Percentiles rank a stretch among this genome's conserved stretches.
Evolutionary conservation across 2,329 filamentous ascomycete genomes (phyloP).

Genomic region (Ceratocystiopsis sp.): DNA sequence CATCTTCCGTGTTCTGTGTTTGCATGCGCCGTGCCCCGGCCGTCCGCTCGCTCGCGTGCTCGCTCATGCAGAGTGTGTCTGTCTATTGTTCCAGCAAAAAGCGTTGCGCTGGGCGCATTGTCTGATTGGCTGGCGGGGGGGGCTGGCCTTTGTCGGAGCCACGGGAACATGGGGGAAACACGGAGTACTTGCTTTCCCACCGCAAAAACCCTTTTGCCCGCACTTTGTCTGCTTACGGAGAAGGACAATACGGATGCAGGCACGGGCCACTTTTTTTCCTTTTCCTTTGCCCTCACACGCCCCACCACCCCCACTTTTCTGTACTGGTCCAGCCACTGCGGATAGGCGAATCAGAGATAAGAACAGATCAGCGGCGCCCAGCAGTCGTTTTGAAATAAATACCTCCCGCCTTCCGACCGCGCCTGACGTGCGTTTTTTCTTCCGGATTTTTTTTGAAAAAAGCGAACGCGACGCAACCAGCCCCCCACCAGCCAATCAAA

Average conservation of each 20-base stretch:
- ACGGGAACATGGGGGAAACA: too few relatives aligned
- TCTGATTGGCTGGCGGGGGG: too few relatives aligned
- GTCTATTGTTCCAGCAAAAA: too few relatives aligned
- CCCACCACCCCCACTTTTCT: conserved; percentile 1
- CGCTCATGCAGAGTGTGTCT: too few relatives aligned
- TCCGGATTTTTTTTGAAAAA: conserved; percentile 14
- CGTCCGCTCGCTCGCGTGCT: too few relatives aligned
- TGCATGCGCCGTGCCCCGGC: too few relatives aligned
- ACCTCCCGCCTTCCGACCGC: conserved; percentile 18
- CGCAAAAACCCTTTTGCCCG: conserved; percentile 1
- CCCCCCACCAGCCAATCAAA: conserved; percentile 8
- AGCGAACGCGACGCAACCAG: conserved; percentile 8
- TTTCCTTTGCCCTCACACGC: background rate
- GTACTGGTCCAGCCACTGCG: conserved; percentile 10
- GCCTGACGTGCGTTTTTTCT: conserved; percentile 17
- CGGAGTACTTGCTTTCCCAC: conserved; percentile 1
- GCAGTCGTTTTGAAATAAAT: conserved; percentile 18
- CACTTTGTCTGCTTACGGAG: background rate
- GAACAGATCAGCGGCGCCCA: conserved; percentile 12
- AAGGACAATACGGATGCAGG: conserved; percentile 3
- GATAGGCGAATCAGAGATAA: conserved; percentile 13
- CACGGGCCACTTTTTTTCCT: conserved; percentile 8
- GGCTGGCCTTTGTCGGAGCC: too few relatives aligned
- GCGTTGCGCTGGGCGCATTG: too few relatives aligned
- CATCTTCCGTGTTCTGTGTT: too few relatives aligned